These are phyloP conservation scores for Arachnopeziza araneosa DNA, from an alignment of 2,329 filamentous ascomycete genomes.

Conservation along the genomic window DNA sequence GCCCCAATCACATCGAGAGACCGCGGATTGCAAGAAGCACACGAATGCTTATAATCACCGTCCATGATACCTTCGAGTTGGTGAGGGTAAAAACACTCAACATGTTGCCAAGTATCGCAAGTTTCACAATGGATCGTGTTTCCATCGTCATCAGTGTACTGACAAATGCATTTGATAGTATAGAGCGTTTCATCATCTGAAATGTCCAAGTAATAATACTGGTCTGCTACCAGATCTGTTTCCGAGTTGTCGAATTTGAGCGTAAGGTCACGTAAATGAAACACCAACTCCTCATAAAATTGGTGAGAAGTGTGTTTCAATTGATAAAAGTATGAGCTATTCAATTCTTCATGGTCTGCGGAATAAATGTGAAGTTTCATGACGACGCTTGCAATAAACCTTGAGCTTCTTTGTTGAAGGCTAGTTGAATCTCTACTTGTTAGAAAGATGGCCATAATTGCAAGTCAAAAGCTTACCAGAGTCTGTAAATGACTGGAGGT, in stretches of 20 bases:
- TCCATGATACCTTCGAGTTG: too few relatives aligned
- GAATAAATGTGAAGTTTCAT: conserved; percentile 11
- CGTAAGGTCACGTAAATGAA: background rate
- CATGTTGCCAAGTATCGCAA: too few relatives aligned
- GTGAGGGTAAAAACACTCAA: too few relatives aligned
- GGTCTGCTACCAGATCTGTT: background rate
- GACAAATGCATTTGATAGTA: too few relatives aligned
- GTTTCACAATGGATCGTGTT: too few relatives aligned
- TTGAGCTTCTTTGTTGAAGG: conserved; percentile 1
- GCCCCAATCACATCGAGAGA: too few relatives aligned
- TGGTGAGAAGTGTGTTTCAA: background rate
- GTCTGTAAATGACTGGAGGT: background rate
- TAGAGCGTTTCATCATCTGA: too few relatives aligned
- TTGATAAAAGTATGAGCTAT: background rate
- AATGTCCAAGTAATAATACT: too few relatives aligned
- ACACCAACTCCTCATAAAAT: background rate
- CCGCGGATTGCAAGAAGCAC: too few relatives aligned
- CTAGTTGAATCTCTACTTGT: conserved; percentile 1
- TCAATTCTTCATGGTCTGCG: conserved; percentile 10
- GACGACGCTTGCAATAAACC: conserved; percentile 11
- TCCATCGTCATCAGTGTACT: too few relatives aligned
- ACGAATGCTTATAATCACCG: too few relatives aligned
- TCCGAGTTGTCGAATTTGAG: background rate
- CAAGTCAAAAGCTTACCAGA: background rate
- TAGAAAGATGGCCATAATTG: background rate